Conservation (phyloP, 768 basidiomycete species). For the Pluteus cervinus region DNA sequence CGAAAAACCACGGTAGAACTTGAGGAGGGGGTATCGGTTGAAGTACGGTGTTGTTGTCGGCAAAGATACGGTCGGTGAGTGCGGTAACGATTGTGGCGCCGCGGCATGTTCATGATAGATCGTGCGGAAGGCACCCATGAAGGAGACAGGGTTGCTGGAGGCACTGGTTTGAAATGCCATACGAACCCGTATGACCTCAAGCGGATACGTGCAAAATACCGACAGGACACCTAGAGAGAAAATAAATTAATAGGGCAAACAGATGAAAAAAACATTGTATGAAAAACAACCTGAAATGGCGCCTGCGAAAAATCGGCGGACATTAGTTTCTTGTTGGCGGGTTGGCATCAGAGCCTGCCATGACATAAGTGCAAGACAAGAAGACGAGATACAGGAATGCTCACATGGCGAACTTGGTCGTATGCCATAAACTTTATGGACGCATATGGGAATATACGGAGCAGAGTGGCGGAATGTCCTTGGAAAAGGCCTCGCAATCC, state of each 20-base stretch:
- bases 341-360: conserved; percentile 82
- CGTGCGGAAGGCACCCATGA: conserved; percentile 46
- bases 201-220: conserved; percentile 89
- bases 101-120: conserved; percentile 66
- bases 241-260: no score
- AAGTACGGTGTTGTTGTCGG: conserved; percentile 30
- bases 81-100: conserved; percentile 16
- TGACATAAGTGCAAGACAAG: conserved; percentile 8
- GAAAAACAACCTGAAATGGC: conserved; percentile 65
- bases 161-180: conserved; percentile 78
- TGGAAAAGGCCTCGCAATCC: conserved; percentile 85
- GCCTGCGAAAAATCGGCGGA: conserved; percentile 79
- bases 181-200: conserved; percentile 93
- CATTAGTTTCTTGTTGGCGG: conserved; percentile 66
- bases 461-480: conserved; percentile 92
- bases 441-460: conserved; percentile 95
- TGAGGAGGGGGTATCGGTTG: conserved; percentile 65
- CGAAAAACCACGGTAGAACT: conserved; percentile 97
- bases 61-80: conserved; percentile 14
- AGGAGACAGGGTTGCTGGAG: conserved; percentile 34
- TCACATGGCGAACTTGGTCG: conserved; percentile 77
- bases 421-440: conserved; percentile 97
- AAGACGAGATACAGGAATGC: conserved; percentile 13
- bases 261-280: no score
- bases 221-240: conserved; percentile 83